phyloP scores from a whole-genome alignment of 331 rosid genomes.

The Pyrus hybrid region DNA sequence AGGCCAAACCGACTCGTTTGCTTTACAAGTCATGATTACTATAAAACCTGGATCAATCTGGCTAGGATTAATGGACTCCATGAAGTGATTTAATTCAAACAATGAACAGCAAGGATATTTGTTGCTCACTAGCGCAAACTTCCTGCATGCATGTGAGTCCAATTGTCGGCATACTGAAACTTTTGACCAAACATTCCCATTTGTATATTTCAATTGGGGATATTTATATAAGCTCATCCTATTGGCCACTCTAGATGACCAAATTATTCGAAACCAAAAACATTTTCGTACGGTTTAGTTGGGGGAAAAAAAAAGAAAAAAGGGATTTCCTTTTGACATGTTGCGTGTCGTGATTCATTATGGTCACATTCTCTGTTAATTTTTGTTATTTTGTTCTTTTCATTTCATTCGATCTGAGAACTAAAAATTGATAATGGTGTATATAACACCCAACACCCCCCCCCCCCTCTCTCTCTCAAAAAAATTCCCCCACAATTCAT shows the following conservation, averaged over 20 bases:
- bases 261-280: neutral
- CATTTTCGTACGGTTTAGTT: neutral
- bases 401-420: no score
- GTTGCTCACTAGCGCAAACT: neutral
- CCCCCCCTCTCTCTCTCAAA: no score
- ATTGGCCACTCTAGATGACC: neutral
- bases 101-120: neutral
- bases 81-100: neutral
- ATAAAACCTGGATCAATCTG: neutral
- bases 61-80: no score
- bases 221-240: neutral
- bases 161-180: conserved; percentile 18
- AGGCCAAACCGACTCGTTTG: neutral
- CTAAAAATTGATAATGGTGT: no score
- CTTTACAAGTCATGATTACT: neutral
- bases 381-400: no score
- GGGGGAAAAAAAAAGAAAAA: neutral
- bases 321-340: conserved; percentile 4
- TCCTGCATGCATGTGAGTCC: conserved; percentile 16
- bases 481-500: no score
- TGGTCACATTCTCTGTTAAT: no score
- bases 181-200: neutral
- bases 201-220: conserved; percentile 13
- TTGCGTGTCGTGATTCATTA: neutral
- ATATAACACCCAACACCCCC: no score